phyloP scores from a whole-genome alignment of 2,329 filamentous ascomycete genomes.

The Fonsecaea nubica region DNA sequence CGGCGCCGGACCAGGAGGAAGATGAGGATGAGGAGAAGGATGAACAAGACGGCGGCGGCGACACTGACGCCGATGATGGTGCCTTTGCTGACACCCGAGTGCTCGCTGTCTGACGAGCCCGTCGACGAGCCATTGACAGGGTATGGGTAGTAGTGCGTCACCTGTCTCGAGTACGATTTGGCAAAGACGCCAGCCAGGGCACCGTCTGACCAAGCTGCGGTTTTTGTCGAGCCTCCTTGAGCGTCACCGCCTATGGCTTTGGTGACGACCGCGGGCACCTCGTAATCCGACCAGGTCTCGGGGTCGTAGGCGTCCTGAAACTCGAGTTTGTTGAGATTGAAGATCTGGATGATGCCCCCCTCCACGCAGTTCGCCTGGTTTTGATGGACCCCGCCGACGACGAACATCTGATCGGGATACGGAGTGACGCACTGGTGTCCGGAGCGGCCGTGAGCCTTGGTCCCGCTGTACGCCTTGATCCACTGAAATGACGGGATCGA shows the following conservation, averaged over 20 bases:
- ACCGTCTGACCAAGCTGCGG: conserved; percentile 38
- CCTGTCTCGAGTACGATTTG: conserved; percentile 60
- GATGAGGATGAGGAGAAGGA: conserved; percentile 45
- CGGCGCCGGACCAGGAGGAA: conserved; percentile 61
- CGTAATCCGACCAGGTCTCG: conserved; percentile 43
- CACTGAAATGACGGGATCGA: conserved; percentile 47
- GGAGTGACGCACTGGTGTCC: conserved; percentile 46
- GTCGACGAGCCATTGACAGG: conserved; percentile 39
- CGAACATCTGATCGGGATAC: conserved; percentile 59
- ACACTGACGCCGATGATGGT: conserved; percentile 69
- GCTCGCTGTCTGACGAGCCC: conserved; percentile 15
- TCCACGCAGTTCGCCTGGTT: conserved; percentile 34
- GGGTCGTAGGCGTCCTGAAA: conserved; percentile 46
- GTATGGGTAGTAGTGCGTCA: conserved; percentile 69
- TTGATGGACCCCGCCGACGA: conserved; percentile 46
- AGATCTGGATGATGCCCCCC: conserved; percentile 55
- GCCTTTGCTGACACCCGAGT: conserved; percentile 46
- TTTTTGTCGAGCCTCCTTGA: conserved; percentile 45
- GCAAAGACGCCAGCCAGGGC: conserved; percentile 62
- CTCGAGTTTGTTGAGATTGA: conserved; percentile 46
- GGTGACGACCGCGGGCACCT: conserved; percentile 43
- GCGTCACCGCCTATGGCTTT: conserved; percentile 46
- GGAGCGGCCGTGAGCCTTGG: conserved; percentile 43
- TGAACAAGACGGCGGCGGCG: conserved; percentile 63
- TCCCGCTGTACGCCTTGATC: conserved; percentile 43